phyloP scores from a whole-genome alignment of 2,329 filamentous ascomycete species.

The Fusarium decemcellulare region DNA sequence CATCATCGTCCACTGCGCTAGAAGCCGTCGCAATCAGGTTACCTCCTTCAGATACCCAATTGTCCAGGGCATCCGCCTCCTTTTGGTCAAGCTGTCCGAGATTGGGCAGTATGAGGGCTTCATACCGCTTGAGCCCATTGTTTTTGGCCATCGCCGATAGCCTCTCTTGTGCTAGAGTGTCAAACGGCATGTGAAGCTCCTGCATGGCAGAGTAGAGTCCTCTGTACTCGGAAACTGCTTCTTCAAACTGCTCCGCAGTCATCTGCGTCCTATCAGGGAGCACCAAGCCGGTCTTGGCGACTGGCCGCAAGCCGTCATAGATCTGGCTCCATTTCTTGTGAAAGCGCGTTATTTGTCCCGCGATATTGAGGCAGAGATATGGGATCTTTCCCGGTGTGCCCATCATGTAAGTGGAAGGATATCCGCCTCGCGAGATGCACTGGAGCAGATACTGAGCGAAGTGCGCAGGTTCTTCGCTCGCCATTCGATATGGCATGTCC shows the following conservation, averaged over 20 bases:
- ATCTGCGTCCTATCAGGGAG: neutral
- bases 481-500: conserved; percentile 1
- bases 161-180: neutral
- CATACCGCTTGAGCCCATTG: neutral
- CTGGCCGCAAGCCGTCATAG: neutral
- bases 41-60: neutral
- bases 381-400: conserved; percentile 2
- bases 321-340: neutral
- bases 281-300: neutral
- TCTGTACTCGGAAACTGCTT: neutral
- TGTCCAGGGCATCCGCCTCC: neutral
- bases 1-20: neutral
- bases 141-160: neutral
- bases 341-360: neutral
- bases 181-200: neutral
- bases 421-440: neutral
- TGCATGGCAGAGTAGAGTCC: neutral
- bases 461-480: neutral
- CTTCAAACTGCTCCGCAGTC: neutral
- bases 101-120: neutral
- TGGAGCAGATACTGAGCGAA: neutral
- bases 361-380: neutral
- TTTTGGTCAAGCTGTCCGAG: neutral
- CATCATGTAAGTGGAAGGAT: conserved; percentile 4
- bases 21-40: neutral